Conservation (phyloP, 306 rosid species). For the Cercis canadensis region DNA sequence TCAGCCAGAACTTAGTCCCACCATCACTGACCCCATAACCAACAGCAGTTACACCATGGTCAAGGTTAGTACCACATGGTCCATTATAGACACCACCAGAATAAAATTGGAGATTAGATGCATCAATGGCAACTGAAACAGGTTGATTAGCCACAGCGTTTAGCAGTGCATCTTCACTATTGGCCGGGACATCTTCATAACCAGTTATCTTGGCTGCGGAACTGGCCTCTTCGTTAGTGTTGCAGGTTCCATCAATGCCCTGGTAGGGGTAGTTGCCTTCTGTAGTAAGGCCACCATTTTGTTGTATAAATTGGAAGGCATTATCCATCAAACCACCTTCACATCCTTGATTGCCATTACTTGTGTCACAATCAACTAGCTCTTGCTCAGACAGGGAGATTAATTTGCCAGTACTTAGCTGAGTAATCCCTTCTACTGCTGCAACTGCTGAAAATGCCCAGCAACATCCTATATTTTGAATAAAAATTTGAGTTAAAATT, state of each 20-base stretch:
- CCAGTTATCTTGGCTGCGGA: conserved; percentile 6
- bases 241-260: not conserved
- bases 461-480: not conserved
- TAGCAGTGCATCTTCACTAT: conserved; percentile 19
- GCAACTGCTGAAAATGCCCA: conserved; percentile 7
- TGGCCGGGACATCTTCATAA: conserved; percentile 17
- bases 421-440: conserved; percentile 7
- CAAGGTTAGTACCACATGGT: conserved; percentile 26
- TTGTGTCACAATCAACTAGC: not conserved
- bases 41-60: conserved; percentile 32
- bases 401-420: not conserved
- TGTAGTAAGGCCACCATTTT: conserved; percentile 7
- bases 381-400: conserved; percentile 2
- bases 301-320: conserved; percentile 19
- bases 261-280: conserved; percentile 30
- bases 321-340: conserved; percentile 1
- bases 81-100: conserved; percentile 31
- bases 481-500: not conserved
- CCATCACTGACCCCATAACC: conserved; percentile 35
- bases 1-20: conserved; percentile 33
- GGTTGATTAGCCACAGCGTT: conserved; percentile 26
- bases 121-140: conserved; percentile 35
- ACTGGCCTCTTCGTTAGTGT: not conserved
- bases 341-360: conserved; percentile 1
- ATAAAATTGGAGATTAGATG: not conserved